Base-by-base conservation (phyloP, 257 asterid species). In the Gentiana macrophylla region DNA sequence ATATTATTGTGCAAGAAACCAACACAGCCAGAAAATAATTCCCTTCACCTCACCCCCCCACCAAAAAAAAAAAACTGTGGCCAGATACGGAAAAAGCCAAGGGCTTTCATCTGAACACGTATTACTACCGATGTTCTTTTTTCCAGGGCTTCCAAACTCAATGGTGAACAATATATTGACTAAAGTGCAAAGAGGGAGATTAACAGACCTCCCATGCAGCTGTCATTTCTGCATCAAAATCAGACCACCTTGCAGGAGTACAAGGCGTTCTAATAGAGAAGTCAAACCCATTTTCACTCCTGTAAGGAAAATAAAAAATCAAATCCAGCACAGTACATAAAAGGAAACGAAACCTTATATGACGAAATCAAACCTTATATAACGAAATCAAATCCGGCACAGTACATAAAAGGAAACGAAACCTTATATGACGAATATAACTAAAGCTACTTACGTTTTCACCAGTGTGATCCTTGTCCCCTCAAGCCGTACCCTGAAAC, bases 171-270 rank as follows among this genome's bases (percentile, higher is more conserved):
- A 5, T 5, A 41, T 2, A 4, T 41, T 41, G 46, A 41, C 0
- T 41, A 7, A 3, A 41, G 6, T 7, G 46, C 46, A 41, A 5
- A 41, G 9, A 10, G 46, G 5, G 8, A 58, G 56, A 67, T 54
- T 49, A 63, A 67, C 60, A 71, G 74, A 85, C 98, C 89, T 91
- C 95, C 97, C 98, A 91, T 24, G 98, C 94, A 35, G 86, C 85
- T 59, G 87, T 79, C 98, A 91, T 91, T 82, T 91, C 97, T 62
- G 72, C 54, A 43, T 83, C 92, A 52, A 84, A 91, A 65, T 81
- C 94, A 37, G 78, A 86, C 97, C 97, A 87, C 83, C 97, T 83
- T 35, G 90, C 76, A 68, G 95, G 86, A 56, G 94, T 72, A 62
- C 84, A 80, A 57, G 94, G 95, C 38, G 96, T 87, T 67, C 74